Base-by-base conservation (phyloP, 2,329 filamentous ascomycete genomes). In the Fusarium aywerte region DNA sequence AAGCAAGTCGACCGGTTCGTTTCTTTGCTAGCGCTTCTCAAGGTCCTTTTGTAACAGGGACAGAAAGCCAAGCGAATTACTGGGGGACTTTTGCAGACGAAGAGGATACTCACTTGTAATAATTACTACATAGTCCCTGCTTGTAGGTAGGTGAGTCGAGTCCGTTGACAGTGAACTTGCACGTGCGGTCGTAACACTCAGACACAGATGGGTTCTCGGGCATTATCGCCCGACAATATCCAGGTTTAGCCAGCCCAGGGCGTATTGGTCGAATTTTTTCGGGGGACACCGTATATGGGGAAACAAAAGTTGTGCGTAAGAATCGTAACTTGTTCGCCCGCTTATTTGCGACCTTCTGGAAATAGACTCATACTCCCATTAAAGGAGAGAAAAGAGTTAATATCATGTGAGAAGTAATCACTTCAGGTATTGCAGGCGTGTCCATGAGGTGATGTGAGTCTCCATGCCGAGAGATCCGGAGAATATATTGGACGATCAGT, bases 331-430 rank as follows among this genome's bases (percentile, higher is more conserved):
- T 33, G 64, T 51, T 50, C 47, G 31, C 53, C 31, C 42, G 33
- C 39, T 29, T 52, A 47, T 38, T 57, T 70, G 38, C 54, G 67
- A 73, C 71, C 71, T 73, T 73, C 69, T 73, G 36, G 72, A 73
- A 70, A 58, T 31, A 67, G 70, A 32, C 31, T 20, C 12, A 25
- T 49, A 20, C 32, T 38, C 21, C 21, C 5, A 35, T 25, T 23
- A 38, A 40, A 20, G 21, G n/a, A 25, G n/a, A 38, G 58, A 52
- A 32, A 33, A 32, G 18, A 48, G 45, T 12, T 39, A 44, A 47
- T 48, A 39, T 58, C 51, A 53, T 58, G 49, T 53, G 49, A 69
- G 51, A 20, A 23, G 12, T 18, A 13, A 48, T 48, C 11, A 20
- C 16, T 35, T 32, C 33, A 53, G 39, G 27, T 27, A 39, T 54